These are phyloP conservation scores for Fusarium staphyleae DNA, from an alignment of 2,329 filamentous ascomycete genomes.

Conservation along the genomic window DNA sequence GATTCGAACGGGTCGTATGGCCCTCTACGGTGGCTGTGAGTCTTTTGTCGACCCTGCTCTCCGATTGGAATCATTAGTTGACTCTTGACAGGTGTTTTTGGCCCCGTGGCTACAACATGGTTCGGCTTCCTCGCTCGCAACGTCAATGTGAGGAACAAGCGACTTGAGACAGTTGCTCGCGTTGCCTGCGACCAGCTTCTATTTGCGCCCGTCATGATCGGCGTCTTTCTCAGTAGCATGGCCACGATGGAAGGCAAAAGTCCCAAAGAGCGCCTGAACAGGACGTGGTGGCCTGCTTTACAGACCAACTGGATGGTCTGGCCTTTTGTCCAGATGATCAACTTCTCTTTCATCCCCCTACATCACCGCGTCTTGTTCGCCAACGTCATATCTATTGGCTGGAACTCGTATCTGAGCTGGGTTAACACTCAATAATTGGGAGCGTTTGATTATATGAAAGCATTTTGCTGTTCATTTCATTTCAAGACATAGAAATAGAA, in stretches of 20 bases:
- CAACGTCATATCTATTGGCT: constrained; percentile 76
- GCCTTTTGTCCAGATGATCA: constrained; percentile 83
- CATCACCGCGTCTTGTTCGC: constrained; percentile 86
- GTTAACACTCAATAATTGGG: constrained; percentile 57
- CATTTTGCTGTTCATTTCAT: constrained; percentile 5
- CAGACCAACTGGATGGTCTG: constrained; percentile 87
- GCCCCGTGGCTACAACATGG: constrained; percentile 87
- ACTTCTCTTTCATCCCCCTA: constrained; percentile 87
- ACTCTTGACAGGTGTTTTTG: constrained; percentile 71
- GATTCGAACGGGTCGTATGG: constrained; percentile 78
- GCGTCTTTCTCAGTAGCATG: constrained; percentile 84
- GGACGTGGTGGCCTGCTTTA: constrained; percentile 74
- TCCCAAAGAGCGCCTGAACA: constrained; percentile 70
- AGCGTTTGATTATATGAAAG: neutral
- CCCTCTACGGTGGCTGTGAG: constrained; percentile 77
- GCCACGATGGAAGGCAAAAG: constrained; percentile 75
- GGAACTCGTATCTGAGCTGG: constrained; percentile 71
- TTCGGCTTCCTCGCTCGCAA: constrained; percentile 78
- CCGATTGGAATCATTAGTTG: constrained; percentile 6
- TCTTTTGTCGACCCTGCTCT: constrained; percentile 29
- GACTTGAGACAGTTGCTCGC: constrained; percentile 76
- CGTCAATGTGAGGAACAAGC: constrained; percentile 69
- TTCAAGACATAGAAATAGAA: constrained; percentile 31
- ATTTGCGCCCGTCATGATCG: constrained; percentile 86
- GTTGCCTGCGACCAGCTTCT: constrained; percentile 81